Base-by-base conservation (phyloP, 140 eudicot genomes). In the Oenanthe javanica region DNA sequence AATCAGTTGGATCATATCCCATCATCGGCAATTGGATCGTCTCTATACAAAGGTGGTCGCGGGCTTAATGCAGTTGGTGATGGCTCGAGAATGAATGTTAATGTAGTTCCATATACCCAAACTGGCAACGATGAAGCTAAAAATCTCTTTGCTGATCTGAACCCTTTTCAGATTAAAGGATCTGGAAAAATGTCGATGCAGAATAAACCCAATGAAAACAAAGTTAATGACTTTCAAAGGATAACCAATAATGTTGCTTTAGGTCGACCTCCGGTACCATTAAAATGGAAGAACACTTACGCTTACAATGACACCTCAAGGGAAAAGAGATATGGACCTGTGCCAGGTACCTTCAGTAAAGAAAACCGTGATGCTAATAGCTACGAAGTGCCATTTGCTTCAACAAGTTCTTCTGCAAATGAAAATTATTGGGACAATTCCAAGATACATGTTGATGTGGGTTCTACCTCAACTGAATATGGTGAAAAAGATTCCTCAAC, bases 81-180 rank as follows among this genome's bases (percentile, higher is more conserved):
- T 87, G 97, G 92, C 79, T 83, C 75, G 67, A 91, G 99, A 85
- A 87, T 93, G 90, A 95, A 93, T 82, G 87, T 92, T 59, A 95
- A 95, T 85, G 84, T 91, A 38, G 93, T 93, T 76, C 99, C 99
- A 40, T 89, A 91, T 83, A 85, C 83, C 80, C 90, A 87, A 79
- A 87, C 80, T 84, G 86, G 67, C 45, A 23, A 87, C 12, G 98
- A 95, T 55, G 99, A 95, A 76, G 86, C 90, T 40, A 93, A 86
- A 80, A 88, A 91, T 82, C 97, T 93, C 66, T 95, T 95, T 81
- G 93, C 99, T 23, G 99, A 95, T 50, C 96, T 95, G 40, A 95
- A 95, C 83, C 99, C 99, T 9, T 95, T 95, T 85, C 93, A 89
- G 76, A 84, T 89, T 54, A 91, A 91, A 85, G 97, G 96, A 19